Evolutionary conservation across 2,329 filamentous ascomycete species (phyloP).

Genomic region (Lachnellula hyalina): DNA sequence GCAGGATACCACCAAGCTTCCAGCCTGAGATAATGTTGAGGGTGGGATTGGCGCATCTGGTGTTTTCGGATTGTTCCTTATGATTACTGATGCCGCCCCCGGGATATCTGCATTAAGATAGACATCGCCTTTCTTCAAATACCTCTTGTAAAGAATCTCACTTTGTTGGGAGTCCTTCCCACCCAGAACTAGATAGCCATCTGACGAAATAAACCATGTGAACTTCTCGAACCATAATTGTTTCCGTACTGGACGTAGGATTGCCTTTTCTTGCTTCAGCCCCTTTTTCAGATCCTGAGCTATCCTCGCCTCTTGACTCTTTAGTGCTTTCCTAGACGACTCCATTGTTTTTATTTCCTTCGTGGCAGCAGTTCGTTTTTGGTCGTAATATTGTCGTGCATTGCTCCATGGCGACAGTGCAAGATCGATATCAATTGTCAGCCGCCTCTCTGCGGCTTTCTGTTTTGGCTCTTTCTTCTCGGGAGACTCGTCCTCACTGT

Average conservation of each 20-base stretch:
- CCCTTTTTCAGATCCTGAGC: slow-evolving; percentile 78
- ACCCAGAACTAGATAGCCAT: slow-evolving; percentile 87
- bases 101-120: slow-evolving; percentile 88
- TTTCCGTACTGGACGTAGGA: slow-evolving; percentile 75
- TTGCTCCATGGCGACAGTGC: slow-evolving; percentile 80
- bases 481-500: slow-evolving; percentile 49
- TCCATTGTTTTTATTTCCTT: slow-evolving; percentile 85
- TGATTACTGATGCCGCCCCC: slow-evolving; percentile 77
- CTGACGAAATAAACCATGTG: slow-evolving; percentile 88
- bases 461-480: slow-evolving; percentile 32
- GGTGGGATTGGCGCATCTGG: slow-evolving; percentile 85
- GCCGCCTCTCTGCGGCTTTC: slow-evolving; percentile 44
- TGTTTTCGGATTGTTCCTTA: slow-evolving; percentile 78
- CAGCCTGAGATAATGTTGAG: slow-evolving; percentile 85
- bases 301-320: slow-evolving; percentile 87
- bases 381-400: slow-evolving; percentile 84
- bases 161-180: slow-evolving; percentile 86
- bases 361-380: slow-evolving; percentile 74
- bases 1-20: slow-evolving; percentile 75
- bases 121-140: slow-evolving; percentile 83
- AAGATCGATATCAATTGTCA: slow-evolving; percentile 82
- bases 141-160: slow-evolving; percentile 82
- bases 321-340: slow-evolving; percentile 77
- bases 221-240: slow-evolving; percentile 98
- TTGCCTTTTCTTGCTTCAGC: slow-evolving; percentile 85